Evolutionary conservation across 1,139 yeast genomes (phyloP).

Genomic region (Taphrina flavorubra): DNA sequence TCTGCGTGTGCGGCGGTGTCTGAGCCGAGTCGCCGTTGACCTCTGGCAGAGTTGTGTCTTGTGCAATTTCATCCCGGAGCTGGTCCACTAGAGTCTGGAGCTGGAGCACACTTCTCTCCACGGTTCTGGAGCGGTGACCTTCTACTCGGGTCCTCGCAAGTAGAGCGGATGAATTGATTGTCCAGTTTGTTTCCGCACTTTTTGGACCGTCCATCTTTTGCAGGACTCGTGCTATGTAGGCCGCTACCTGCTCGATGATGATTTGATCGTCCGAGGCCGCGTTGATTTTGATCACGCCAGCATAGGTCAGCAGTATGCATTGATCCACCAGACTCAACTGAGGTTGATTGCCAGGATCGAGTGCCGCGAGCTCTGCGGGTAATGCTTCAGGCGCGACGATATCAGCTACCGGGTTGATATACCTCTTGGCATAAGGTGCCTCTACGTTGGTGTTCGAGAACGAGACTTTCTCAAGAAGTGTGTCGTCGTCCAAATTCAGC

Average conservation of each 20-base stretch:
- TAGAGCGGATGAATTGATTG: conserved; percentile 77
- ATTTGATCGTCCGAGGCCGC: conserved; percentile 55
- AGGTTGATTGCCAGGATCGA: conserved; percentile 85
- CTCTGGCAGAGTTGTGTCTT: conserved; percentile 57
- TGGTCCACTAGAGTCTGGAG: conserved; percentile 93
- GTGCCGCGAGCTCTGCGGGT: conserved; percentile 60
- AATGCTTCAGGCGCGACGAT: conserved; percentile 56
- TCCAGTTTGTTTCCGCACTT: conserved; percentile 61
- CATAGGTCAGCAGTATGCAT: conserved; percentile 70
- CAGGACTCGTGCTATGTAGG: conserved; percentile 74
- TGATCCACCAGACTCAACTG: conserved; percentile 70
- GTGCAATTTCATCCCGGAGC: conserved; percentile 67
- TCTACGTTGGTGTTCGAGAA: conserved; percentile 39
- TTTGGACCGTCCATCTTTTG: conserved; percentile 12
- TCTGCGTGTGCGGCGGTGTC: conserved; percentile 44
- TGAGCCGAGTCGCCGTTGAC: conserved; percentile 52
- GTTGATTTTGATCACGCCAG: conserved; percentile 64
- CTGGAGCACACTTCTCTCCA: conserved; percentile 92
- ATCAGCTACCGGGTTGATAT: conserved; percentile 20
- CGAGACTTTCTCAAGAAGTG: conserved; percentile 73
- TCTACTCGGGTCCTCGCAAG: conserved; percentile 92
- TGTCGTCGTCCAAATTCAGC: conserved; percentile 67
- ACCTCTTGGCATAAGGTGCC: conserved; percentile 16
- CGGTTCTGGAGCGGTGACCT: conserved; percentile 77
- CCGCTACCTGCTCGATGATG: conserved; percentile 79